A percentile compares a stretch with the other conserved stretches of the same genome.
phyloP scores from a whole-genome alignment of 2,329 filamentous ascomycete species.

The Colletotrichum sp. region DNA sequence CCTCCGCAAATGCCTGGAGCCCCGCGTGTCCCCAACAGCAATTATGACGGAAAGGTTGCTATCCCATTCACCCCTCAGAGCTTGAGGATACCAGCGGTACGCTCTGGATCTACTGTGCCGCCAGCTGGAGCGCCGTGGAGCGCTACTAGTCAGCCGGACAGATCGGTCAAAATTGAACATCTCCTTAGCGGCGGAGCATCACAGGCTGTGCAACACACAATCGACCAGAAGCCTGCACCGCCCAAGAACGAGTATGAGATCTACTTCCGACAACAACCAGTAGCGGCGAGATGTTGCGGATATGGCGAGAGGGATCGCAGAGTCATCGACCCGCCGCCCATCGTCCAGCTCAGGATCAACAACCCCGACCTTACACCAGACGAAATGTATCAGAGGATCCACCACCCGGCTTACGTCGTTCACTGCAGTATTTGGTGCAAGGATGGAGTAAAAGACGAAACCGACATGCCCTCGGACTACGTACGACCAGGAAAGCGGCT shows the following conservation, averaged over 20 bases:
- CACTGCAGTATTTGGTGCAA: slow-evolving; percentile 80
- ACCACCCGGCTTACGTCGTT: slow-evolving; percentile 72
- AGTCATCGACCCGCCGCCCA: slow-evolving; percentile 84
- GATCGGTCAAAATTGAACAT: slow-evolving; percentile 23
- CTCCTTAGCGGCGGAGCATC: slow-evolving; percentile 17
- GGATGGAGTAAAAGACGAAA: slow-evolving; percentile 69
- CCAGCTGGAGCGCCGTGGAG: neutral
- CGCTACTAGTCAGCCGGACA: slow-evolving; percentile 12
- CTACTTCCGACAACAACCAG: slow-evolving; percentile 76
- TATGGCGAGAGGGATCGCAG: slow-evolving; percentile 83
- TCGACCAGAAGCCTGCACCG: neutral
- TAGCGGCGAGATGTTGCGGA: slow-evolving; percentile 79
- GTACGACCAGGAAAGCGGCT: slow-evolving; percentile 74
- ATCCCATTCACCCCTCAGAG: slow-evolving; percentile 15
- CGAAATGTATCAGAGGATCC: slow-evolving; percentile 56
- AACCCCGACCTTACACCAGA: slow-evolving; percentile 59
- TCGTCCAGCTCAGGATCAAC: slow-evolving; percentile 74
- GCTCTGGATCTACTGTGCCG: neutral
- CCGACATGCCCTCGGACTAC: slow-evolving; percentile 73
- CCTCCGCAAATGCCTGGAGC: neutral
- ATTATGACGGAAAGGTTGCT: slow-evolving; percentile 19
- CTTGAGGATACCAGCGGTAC: slow-evolving; percentile 6
- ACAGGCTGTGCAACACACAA: neutral
- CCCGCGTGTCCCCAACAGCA: slow-evolving; percentile 11
- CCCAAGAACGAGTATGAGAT: slow-evolving; percentile 46